A percentile compares a stretch with the other conserved stretches of the same genome.
Conservation (phyloP, 768 basidiomycete genomes). For the Sporobolomyces phaffii region DNA sequence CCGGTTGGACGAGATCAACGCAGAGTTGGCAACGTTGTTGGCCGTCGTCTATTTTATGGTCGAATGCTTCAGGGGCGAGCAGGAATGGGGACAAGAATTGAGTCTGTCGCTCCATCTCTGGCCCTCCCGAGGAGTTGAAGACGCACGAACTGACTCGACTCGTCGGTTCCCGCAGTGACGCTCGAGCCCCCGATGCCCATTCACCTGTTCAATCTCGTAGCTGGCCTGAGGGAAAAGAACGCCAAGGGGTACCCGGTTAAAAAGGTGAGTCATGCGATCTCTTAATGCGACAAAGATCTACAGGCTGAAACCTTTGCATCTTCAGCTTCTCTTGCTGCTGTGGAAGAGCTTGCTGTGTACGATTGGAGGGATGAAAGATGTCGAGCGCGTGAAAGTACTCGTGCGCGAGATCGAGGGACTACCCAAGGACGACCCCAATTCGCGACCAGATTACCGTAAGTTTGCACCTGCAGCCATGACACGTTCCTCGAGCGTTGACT, state of each 20-base stretch:
- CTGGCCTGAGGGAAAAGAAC: constrained; percentile 81
- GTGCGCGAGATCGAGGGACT: constrained; percentile 79
- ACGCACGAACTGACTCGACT: too few relatives aligned
- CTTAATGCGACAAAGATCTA: too few relatives aligned
- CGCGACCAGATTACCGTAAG: constrained; percentile 11
- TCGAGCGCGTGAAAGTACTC: constrained; percentile 71
- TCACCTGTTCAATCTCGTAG: constrained; percentile 83
- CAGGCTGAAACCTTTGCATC: constrained; percentile 31
- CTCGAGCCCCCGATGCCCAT: constrained; percentile 89
- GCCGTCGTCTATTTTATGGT: constrained; percentile 93
- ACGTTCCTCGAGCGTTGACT: too few relatives aligned
- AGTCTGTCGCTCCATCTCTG: constrained; percentile 57
- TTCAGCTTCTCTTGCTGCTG: constrained; percentile 76
- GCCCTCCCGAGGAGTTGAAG: background rate
- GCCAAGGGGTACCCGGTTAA: constrained; percentile 95
- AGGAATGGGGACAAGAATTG: constrained; percentile 90
- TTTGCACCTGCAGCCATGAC: background rate
- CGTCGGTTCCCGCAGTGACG: too few relatives aligned
- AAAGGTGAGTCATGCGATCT: constrained; percentile 57
- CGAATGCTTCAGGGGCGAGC: constrained; percentile 85
- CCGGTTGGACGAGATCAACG: constrained; percentile 80
- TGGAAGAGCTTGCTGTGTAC: constrained; percentile 93
- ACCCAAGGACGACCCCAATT: constrained; percentile 45
- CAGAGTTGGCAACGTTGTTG: constrained; percentile 85
- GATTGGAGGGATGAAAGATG: constrained; percentile 85